These are phyloP conservation scores for Pyrus hybrid DNA, from an alignment of 331 rosid genomes.

Conservation along the genomic window DNA sequence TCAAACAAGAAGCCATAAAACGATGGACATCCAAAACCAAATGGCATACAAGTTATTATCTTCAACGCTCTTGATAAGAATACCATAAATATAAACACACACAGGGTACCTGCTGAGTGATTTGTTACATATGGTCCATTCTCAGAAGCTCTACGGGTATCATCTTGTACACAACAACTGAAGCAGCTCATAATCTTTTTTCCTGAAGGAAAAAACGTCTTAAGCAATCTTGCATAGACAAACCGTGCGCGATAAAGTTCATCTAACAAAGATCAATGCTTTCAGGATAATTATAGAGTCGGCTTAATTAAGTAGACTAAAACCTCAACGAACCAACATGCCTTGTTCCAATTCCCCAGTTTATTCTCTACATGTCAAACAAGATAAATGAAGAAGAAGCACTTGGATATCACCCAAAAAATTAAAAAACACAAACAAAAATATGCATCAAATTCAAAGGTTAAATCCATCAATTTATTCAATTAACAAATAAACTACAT, in stretches of 20 bases:
- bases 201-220: conserved; percentile 9
- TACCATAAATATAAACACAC: background rate
- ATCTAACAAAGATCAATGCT: background rate
- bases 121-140: conserved; percentile 28
- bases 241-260: background rate
- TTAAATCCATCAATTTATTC: too few species aligned
- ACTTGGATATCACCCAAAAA: too few species aligned
- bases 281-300: background rate
- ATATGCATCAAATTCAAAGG: too few species aligned
- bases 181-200: conserved; percentile 64
- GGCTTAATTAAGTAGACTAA: background rate
- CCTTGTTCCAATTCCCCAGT: background rate
- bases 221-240: background rate
- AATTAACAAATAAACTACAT: too few species aligned
- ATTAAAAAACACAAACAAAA: too few species aligned
- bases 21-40: background rate
- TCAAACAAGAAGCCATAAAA: background rate
- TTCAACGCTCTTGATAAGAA: background rate
- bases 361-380: background rate
- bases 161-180: conserved; percentile 55
- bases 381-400: background rate
- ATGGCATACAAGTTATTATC: background rate
- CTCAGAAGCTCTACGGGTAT: conserved; percentile 29
- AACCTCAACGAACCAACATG: background rate
- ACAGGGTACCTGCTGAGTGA: conserved; percentile 30